Evolutionary conservation across 1,284 basidiomycete genomes (phyloP).

Genomic region (Coniferiporia sulphurascens): DNA sequence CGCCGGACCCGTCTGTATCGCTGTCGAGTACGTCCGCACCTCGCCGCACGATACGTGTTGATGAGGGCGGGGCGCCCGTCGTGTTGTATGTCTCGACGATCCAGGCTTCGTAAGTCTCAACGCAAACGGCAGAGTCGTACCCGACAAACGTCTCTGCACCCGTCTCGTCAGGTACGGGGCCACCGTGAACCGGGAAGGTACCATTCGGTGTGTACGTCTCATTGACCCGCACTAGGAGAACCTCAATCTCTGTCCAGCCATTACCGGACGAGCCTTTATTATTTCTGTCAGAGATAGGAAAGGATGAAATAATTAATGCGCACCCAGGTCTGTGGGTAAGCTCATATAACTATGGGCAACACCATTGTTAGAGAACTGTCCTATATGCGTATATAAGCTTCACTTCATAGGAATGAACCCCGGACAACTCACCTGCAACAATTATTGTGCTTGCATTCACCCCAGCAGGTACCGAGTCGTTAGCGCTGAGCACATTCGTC

Average conservation of each 20-base stretch:
- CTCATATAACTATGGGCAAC: slow-evolving; percentile 8
- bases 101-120: slow-evolving; percentile 12
- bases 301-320: neutral
- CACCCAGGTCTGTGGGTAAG: slow-evolving; percentile 2
- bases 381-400: neutral
- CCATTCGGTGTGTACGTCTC: slow-evolving; percentile 9
- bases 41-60: neutral
- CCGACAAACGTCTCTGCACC: slow-evolving; percentile 1
- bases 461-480: slow-evolving; percentile 24
- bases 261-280: neutral
- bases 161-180: neutral
- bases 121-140: slow-evolving; percentile 9
- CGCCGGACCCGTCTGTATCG: neutral
- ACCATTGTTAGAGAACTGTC: slow-evolving; percentile 4
- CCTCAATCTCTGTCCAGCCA: slow-evolving; percentile 4
- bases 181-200: neutral
- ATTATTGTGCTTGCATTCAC: slow-evolving; percentile 27
- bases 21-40: neutral
- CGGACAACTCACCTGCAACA: slow-evolving; percentile 20
- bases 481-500: slow-evolving; percentile 19
- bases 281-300: neutral
- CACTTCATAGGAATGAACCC: too few relatives aligned
- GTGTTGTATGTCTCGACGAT: slow-evolving; percentile 8
- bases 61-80: neutral
- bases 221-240: slow-evolving; percentile 5